A percentile compares a stretch with the other conserved stretches of the same genome.
Evolutionary conservation across 129 eudicot genomes (phyloP).

Genomic region (Artemisia annua): DNA sequence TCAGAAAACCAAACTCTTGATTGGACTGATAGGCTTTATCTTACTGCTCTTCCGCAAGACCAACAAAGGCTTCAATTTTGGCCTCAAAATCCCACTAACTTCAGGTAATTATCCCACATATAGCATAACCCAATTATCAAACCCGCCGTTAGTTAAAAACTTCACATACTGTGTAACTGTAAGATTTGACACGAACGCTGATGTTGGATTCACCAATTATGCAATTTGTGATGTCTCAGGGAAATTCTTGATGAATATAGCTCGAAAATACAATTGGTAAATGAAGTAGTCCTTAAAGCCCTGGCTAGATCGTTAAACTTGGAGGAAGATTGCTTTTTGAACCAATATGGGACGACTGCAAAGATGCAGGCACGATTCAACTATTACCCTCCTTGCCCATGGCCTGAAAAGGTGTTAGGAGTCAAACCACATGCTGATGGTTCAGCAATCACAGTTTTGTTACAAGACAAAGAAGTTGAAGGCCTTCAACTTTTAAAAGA

Average conservation of each 20-base stretch:
- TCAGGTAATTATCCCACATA: conserved; percentile 33
- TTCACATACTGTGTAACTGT: no score
- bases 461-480: conserved; percentile 59
- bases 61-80: conserved; percentile 41
- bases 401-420: conserved; percentile 54
- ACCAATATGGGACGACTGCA: conserved; percentile 40
- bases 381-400: conserved; percentile 57
- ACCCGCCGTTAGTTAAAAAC: no score
- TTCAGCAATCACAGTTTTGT: conserved; percentile 44
- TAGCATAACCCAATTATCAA: no score
- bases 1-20: conserved; percentile 54
- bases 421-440: conserved; percentile 58
- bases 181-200: no score
- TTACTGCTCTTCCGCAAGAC: conserved; percentile 38
- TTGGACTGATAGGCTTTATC: conserved; percentile 59
- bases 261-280: conserved; percentile 20
- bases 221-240: conserved; percentile 39
- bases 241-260: conserved; percentile 41
- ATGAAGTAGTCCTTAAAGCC: conserved; percentile 5
- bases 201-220: no score
- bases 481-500: conserved; percentile 62
- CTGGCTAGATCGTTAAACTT: conserved; percentile 48
- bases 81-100: conserved; percentile 54
- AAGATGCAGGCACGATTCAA: conserved; percentile 42
- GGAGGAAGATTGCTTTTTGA: conserved; percentile 47